A percentile compares a stretch with the other conserved stretches of the same genome.
These are phyloP conservation scores for Rhodotorula sp. DNA, from an alignment of 1,284 basidiomycete species.

Conservation along the genomic window DNA sequence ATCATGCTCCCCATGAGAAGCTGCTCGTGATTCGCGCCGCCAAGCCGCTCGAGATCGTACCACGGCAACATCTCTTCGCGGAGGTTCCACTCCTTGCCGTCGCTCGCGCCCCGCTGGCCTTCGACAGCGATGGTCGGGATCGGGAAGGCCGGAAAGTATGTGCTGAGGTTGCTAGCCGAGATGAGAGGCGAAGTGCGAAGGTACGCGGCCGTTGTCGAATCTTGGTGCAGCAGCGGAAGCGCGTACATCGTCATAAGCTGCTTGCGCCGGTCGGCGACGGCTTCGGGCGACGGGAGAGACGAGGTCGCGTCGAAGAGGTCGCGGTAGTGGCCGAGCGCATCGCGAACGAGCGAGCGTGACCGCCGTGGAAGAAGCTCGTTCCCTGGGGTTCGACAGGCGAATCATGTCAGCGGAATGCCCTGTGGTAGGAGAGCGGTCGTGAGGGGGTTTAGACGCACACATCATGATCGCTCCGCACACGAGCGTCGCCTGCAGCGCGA, in stretches of 20 bases:
- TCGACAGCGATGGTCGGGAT: neutral
- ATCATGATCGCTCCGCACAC: slow-evolving; percentile 1
- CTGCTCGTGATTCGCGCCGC: slow-evolving; percentile 4
- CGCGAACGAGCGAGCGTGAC: slow-evolving; percentile 15
- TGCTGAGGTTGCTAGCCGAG: slow-evolving; percentile 1
- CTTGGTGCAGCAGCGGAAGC: slow-evolving; percentile 4
- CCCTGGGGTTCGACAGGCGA: neutral
- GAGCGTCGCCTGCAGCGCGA: slow-evolving; percentile 8
- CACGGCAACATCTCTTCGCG: slow-evolving; percentile 5
- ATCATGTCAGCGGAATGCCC: neutral
- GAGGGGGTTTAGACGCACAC: slow-evolving; percentile 3
- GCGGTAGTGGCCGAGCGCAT: slow-evolving; percentile 8
- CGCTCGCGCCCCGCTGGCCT: neutral
- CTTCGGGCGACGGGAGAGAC: no score
- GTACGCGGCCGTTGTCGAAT: slow-evolving; percentile 10
- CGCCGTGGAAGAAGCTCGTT: slow-evolving; percentile 26
- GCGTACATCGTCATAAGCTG: neutral
- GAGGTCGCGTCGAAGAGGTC: slow-evolving; percentile 14
- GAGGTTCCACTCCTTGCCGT: neutral
- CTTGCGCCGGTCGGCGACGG: neutral
- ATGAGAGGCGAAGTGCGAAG: slow-evolving; percentile 8
- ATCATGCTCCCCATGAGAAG: slow-evolving; percentile 11
- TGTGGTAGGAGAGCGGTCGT: no score
- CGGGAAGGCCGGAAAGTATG: slow-evolving; percentile 6
- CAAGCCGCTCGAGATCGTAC: slow-evolving; percentile 8